Evolutionary conservation across 495 filamentous ascomycete genomes (phyloP).

Genomic region (Talaromyces trachyspermus): DNA sequence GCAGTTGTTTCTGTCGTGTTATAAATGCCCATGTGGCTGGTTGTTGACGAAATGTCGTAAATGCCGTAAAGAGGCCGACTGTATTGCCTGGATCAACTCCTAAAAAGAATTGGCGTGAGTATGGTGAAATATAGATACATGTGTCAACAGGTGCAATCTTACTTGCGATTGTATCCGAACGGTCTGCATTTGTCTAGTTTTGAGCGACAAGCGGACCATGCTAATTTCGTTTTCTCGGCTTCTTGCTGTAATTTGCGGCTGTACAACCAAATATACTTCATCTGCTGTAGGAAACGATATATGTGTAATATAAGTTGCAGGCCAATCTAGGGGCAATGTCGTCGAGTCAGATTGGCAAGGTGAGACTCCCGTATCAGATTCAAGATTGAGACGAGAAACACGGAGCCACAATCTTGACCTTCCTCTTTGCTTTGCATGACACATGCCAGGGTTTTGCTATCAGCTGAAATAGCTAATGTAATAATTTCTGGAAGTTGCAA

Average conservation of each 20-base stretch:
- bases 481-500: conserved; percentile 12
- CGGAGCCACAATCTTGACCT: not conserved
- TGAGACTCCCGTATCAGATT: not conserved
- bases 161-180: conserved; percentile 1
- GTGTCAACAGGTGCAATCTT: not conserved
- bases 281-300: conserved; percentile 17
- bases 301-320: conserved; percentile 17
- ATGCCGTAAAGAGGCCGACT: conserved; percentile 23
- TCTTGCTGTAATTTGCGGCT: conserved; percentile 16
- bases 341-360: no score
- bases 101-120: conserved; percentile 8
- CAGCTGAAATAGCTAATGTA: conserved; percentile 23
- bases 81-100: conserved; percentile 18
- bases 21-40: conserved; percentile 18
- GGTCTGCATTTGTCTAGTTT: not conserved
- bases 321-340: conserved; percentile 10
- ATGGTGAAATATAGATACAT: not conserved
- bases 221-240: conserved; percentile 10
- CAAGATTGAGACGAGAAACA: conserved; percentile 6
- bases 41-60: conserved; percentile 15
- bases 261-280: conserved; percentile 18
- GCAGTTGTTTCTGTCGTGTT: conserved; percentile 19
- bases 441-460: conserved; percentile 18
- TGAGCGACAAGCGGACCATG: conserved; percentile 1
- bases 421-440: conserved; percentile 10